phyloP scores from a whole-genome alignment of 2,329 filamentous ascomycete genomes.

The Scedosporium apiospermum region DNA sequence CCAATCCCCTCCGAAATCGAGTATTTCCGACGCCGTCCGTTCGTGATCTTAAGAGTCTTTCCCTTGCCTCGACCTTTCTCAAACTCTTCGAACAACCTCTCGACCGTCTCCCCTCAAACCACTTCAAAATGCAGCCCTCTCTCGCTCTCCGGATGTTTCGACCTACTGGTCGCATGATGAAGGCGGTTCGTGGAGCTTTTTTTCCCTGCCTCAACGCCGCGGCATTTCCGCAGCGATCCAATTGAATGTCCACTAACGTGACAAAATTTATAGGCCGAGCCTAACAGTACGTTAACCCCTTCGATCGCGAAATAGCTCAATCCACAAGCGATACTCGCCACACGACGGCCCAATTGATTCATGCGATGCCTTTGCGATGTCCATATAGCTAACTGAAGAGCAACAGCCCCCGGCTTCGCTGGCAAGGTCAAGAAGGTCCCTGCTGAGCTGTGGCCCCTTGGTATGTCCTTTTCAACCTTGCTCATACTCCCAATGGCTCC shows the following conservation, averaged over 20 bases:
- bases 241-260: not conserved
- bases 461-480: constrained; percentile 37
- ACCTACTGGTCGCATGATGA: constrained; percentile 54
- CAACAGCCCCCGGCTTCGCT: not conserved
- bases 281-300: not conserved
- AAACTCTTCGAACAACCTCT: constrained; percentile 14
- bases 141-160: constrained; percentile 57
- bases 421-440: constrained; percentile 52
- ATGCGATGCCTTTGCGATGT: not conserved
- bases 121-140: constrained; percentile 53
- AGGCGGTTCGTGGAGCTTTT: constrained; percentile 59
- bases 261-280: not conserved
- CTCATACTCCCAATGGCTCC: not conserved
- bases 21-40: not conserved
- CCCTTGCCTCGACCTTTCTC: constrained; percentile 9
- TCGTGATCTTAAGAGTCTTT: not conserved
- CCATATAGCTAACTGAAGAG: not conserved
- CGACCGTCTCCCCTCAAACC: not conserved
- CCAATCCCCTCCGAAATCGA: constrained; percentile 4
- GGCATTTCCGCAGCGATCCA: not conserved
- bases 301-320: constrained; percentile 47
- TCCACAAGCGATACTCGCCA: constrained; percentile 85
- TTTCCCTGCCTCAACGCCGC: constrained; percentile 9
- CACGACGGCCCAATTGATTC: constrained; percentile 31
- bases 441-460: constrained; percentile 87